These are phyloP conservation scores for Gloeostereum incarnatum DNA, from an alignment of 768 basidiomycete genomes.

Conservation along the genomic window DNA sequence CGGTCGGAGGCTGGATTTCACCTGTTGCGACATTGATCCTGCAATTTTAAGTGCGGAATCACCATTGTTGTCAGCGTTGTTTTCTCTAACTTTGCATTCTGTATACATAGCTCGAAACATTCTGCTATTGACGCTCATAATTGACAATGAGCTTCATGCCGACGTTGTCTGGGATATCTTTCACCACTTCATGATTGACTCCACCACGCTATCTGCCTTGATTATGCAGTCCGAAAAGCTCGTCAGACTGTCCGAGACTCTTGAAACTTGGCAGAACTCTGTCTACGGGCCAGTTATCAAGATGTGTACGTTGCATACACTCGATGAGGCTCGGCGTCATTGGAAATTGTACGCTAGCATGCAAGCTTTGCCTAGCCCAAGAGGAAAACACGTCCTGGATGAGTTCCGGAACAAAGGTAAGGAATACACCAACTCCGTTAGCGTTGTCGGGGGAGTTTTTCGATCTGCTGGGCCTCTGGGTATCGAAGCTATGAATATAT, in stretches of 20 bases:
- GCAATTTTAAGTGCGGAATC: conserved; percentile 30
- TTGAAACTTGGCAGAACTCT: conserved; percentile 28
- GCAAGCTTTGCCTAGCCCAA: conserved; percentile 13
- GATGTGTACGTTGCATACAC: conserved; percentile 27
- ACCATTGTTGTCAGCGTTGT: too few relatives aligned
- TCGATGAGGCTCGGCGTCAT: conserved; percentile 26
- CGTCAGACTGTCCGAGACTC: conserved; percentile 17
- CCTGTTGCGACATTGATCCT: conserved; percentile 41
- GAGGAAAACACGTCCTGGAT: conserved; percentile 11
- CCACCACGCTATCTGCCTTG: conserved; percentile 20
- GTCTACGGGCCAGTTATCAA: conserved; percentile 25
- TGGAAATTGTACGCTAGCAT: conserved; percentile 25
- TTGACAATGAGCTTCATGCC: conserved; percentile 18
- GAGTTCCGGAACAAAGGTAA: conserved; percentile 16
- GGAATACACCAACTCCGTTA: not conserved
- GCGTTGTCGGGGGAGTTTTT: conserved; percentile 3
- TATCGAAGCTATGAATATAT: conserved; percentile 8
- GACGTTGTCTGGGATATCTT: conserved; percentile 34
- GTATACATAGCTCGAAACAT: conserved; percentile 33
- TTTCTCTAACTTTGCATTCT: not conserved
- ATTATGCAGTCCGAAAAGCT: conserved; percentile 29
- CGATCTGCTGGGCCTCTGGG: conserved; percentile 29
- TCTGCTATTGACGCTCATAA: conserved; percentile 32
- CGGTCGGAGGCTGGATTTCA: conserved; percentile 30
- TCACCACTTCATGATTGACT: conserved; percentile 37